Conservation (phyloP, 352 stramenopile genomes). For the Plasmopara halstedii region DNA sequence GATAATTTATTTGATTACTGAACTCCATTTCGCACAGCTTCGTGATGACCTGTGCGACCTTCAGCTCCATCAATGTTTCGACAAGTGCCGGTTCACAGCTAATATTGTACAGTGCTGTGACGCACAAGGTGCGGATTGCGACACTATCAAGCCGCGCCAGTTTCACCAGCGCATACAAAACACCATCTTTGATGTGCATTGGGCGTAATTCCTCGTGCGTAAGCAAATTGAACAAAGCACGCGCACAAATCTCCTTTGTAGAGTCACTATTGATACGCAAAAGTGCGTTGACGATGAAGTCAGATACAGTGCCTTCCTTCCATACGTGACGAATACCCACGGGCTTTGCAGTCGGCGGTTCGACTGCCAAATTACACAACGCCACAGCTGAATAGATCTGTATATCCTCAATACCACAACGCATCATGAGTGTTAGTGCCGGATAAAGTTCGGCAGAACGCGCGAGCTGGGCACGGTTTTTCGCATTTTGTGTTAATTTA, state of each 20-base stretch:
- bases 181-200: constrained; percentile 78
- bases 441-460: constrained; percentile 69
- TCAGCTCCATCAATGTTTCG: constrained; percentile 76
- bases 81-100: constrained; percentile 64
- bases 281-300: constrained; percentile 87
- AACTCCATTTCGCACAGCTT: constrained; percentile 84
- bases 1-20: constrained; percentile 71
- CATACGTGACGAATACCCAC: constrained; percentile 64
- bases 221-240: constrained; percentile 81
- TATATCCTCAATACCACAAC: constrained; percentile 78
- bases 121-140: constrained; percentile 72
- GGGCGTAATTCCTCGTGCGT: constrained; percentile 73
- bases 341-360: constrained; percentile 30
- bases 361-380: constrained; percentile 78
- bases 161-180: constrained; percentile 85
- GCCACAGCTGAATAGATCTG: constrained; percentile 86
- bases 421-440: constrained; percentile 83
- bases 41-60: constrained; percentile 76
- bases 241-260: constrained; percentile 83
- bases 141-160: constrained; percentile 75
- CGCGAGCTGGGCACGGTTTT: constrained; percentile 45
- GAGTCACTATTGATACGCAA: constrained; percentile 85
- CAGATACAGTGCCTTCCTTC: constrained; percentile 79
- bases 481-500: constrained; percentile 56
- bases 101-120: constrained; percentile 79